Base-by-base conservation (phyloP, 2,329 filamentous ascomycete genomes). In the Pestalotiopsis fici region DNA sequence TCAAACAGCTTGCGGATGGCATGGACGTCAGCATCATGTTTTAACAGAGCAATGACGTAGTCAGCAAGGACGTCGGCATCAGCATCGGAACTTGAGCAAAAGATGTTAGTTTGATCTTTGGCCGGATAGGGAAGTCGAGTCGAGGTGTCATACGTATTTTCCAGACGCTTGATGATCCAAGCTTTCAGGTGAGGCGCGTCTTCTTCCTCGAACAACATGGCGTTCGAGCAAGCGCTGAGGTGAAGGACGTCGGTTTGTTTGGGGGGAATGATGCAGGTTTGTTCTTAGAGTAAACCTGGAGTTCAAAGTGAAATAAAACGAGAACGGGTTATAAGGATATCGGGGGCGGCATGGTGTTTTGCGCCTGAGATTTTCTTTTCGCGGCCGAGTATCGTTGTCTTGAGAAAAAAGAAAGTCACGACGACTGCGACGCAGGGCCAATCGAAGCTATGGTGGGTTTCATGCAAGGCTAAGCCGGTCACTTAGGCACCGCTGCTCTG, bases 21-120 rank as follows among this genome's bases (percentile, higher is more conserved):
- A n/a, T 85, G 84, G 54, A 86, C 82, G 63, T 88, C 84, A 69
- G 90, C 91, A 71, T 94, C 91, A 69, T 92, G 90, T 65, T 88
- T 87, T 59, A 95, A 81, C 23, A 96, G 86, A 6, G 92, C 93
- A 69, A 95, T 85, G n/a, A 95, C 91, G 76, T 95, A 96, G 73
- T 96, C 93, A 59, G 92, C 93, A 3, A 96, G 88, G 4, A 95
- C 92, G 74, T 94, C 93, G 37, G 90, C 88, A 76, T 96, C 93
- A 63, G 92, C 92, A 74, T 95, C 92, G 31, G 91, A 93, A 65
- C 92, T 93, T 70, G 31, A 60, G 37, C n/a, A 59, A 25, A 12
- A 7, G 66, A 23, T 59, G 56, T 68, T 27, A 69, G 65, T 55
- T 59, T 69, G 11, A n/a, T 70, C 50, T 64, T 43, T 15, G 13